Evolutionary conservation across 441 rosid genomes (phyloP).

Genomic region (Jatropha multifida): DNA sequence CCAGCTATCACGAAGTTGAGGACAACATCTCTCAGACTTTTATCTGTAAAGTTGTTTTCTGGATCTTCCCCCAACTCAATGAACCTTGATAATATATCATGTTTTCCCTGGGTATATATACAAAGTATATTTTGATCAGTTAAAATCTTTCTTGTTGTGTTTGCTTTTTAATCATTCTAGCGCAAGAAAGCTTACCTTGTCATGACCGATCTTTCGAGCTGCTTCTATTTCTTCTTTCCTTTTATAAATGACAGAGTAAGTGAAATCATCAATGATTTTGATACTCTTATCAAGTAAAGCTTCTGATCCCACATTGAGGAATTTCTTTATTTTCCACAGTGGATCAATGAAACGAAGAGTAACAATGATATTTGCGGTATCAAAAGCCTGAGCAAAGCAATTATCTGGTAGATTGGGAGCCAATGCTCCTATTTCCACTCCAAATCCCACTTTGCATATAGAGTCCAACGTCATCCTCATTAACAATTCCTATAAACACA

Average conservation of each 20-base stretch:
- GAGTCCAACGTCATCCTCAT: constrained; percentile 97
- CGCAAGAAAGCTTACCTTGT: constrained; percentile 43
- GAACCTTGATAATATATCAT: constrained; percentile 81
- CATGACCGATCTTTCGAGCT: constrained; percentile 29
- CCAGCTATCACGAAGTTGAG: constrained; percentile 95
- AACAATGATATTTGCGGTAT: constrained; percentile 75
- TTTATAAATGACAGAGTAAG: constrained; percentile 74
- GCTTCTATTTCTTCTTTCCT: constrained; percentile 72
- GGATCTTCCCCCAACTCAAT: constrained; percentile 75
- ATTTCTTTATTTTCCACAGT: constrained; percentile 74
- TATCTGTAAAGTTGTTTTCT: constrained; percentile 64
- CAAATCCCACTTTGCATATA: constrained; percentile 94
- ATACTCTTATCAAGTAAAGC: constrained; percentile 84
- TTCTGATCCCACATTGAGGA: constrained; percentile 78
- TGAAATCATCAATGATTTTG: constrained; percentile 74
- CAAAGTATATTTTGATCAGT: constrained; percentile 12
- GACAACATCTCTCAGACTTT: constrained; percentile 83
- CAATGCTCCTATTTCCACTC: constrained; percentile 87
- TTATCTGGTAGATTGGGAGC: constrained; percentile 73
- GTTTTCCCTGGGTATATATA: constrained; percentile 51
- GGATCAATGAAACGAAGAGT: constrained; percentile 93
- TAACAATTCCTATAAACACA: constrained; percentile 55
- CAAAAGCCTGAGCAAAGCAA: constrained; percentile 80
- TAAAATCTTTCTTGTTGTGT: background rate
- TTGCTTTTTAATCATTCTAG: background rate